phyloP scores from a whole-genome alignment of 2,329 filamentous ascomycete genomes.

The Penicillium sp. region DNA sequence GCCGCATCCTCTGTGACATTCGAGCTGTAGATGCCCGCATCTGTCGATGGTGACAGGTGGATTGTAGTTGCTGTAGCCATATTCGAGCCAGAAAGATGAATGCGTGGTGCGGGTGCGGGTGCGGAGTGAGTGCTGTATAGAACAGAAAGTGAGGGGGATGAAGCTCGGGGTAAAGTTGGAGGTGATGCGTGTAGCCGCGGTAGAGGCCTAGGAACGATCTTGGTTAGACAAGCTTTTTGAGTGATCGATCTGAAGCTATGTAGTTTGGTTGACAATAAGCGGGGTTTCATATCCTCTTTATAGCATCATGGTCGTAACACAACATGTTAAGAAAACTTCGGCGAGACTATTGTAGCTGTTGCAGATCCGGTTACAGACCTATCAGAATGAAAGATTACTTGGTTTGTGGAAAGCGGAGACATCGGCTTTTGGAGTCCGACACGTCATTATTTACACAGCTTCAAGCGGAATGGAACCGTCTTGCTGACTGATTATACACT shows the following conservation, averaged over 20 bases:
- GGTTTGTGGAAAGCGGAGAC: constrained; percentile 8
- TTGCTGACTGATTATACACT: constrained; percentile 11
- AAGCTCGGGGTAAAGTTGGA: not conserved
- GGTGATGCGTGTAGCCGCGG: constrained; percentile 1
- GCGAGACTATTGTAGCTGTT: not conserved
- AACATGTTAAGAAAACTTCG: not conserved
- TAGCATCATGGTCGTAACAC: constrained; percentile 1
- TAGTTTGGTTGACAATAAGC: not conserved
- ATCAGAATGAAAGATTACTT: constrained; percentile 10
- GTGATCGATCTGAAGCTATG: not conserved
- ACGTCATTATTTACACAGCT: constrained; percentile 15
- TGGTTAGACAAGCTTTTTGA: not conserved
- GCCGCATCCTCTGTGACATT: constrained; percentile 55
- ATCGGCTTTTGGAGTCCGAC: constrained; percentile 7
- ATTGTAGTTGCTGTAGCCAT: constrained; percentile 49
- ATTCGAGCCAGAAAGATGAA: constrained; percentile 4
- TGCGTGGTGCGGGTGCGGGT: too few relatives aligned
- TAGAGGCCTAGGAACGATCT: not conserved
- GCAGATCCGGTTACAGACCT: constrained; percentile 3
- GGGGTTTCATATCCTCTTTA: constrained; percentile 1
- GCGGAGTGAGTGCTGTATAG: not conserved
- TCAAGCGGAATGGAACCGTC: not conserved
- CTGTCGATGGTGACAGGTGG: constrained; percentile 39
- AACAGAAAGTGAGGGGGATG: not conserved
- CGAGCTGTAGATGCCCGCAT: constrained; percentile 46